phyloP scores from a whole-genome alignment of 805 yeast species.

The Candida loeiensis region DNA sequence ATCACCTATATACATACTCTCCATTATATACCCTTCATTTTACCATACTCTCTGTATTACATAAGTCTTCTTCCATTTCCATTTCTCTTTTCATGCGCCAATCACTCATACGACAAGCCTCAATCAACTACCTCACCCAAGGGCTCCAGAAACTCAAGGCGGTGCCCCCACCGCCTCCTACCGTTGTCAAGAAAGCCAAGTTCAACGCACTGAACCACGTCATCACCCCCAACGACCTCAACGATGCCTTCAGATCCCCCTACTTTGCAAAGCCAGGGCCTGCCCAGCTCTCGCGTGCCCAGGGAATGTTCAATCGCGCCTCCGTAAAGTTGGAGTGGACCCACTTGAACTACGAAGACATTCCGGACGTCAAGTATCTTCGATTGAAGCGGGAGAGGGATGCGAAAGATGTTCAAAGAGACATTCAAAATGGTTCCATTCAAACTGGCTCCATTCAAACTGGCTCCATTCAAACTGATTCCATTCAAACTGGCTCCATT shows the following conservation, averaged over 20 bases:
- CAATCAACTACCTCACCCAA: conserved; percentile 9
- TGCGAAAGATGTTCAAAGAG: conserved; percentile 12
- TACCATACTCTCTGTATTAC: no score
- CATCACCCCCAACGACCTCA: conserved; percentile 24
- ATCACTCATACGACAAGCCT: background rate
- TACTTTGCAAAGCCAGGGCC: conserved; percentile 13
- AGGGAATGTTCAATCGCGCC: conserved; percentile 42
- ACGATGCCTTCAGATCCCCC: conserved; percentile 17
- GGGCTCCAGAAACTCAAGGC: conserved; percentile 3
- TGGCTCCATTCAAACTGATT: no score
- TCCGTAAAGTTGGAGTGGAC: conserved; percentile 59
- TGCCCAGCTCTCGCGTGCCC: conserved; percentile 20
- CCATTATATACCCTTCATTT: no score
- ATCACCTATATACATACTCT: no score
- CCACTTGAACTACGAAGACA: conserved; percentile 45
- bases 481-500: no score
- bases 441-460: no score
- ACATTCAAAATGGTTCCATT: no score
- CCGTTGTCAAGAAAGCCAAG: background rate
- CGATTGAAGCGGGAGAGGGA: conserved; percentile 15
- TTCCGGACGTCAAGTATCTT: conserved; percentile 53
- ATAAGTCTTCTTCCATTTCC: no score
- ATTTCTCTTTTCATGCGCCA: background rate
- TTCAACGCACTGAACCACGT: conserved; percentile 3
- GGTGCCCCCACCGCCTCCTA: background rate